phyloP scores from a whole-genome alignment of 129 eudicot species.

The Chrysanthemum lavandulifolium region DNA sequence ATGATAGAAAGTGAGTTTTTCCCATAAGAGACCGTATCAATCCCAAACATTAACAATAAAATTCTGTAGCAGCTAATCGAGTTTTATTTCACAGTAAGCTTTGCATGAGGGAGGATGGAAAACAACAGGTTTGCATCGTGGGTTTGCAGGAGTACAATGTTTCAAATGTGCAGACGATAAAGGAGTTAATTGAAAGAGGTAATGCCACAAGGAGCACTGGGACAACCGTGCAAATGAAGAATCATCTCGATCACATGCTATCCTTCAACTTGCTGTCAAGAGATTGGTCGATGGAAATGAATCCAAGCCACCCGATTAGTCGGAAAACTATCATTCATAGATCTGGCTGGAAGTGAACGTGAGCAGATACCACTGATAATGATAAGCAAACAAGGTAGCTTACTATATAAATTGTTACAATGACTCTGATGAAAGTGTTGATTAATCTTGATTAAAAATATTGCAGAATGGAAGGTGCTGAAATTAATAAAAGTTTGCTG shows the following conservation, averaged over 20 bases:
- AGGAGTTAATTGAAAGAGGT: constrained; percentile 72
- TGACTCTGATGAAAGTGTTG: no score
- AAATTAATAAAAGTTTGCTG: constrained; percentile 76
- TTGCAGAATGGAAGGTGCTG: constrained; percentile 85
- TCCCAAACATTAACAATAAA: background rate
- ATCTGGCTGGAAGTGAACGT: constrained; percentile 87
- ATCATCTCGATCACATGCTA: constrained; percentile 81
- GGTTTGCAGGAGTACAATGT: constrained; percentile 70
- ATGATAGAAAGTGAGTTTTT: constrained; percentile 56
- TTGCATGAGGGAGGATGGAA: constrained; percentile 85
- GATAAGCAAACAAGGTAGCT: constrained; percentile 69
- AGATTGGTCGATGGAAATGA: constrained; percentile 51
- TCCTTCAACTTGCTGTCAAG: constrained; percentile 74
- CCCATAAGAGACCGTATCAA: background rate
- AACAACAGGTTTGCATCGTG: constrained; percentile 79
- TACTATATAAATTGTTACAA: no score
- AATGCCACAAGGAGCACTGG: constrained; percentile 74
- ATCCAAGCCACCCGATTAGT: constrained; percentile 55
- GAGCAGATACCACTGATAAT: constrained; percentile 84
- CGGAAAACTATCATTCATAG: constrained; percentile 74
- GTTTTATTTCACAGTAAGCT: constrained; percentile 44
- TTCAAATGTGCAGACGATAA: constrained; percentile 43
- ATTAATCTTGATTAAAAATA: constrained; percentile 15
- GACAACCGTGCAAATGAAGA: constrained; percentile 83
- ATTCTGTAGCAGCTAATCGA: background rate